phyloP scores from a whole-genome alignment of 441 rosid species.

The Hura crepitans region DNA sequence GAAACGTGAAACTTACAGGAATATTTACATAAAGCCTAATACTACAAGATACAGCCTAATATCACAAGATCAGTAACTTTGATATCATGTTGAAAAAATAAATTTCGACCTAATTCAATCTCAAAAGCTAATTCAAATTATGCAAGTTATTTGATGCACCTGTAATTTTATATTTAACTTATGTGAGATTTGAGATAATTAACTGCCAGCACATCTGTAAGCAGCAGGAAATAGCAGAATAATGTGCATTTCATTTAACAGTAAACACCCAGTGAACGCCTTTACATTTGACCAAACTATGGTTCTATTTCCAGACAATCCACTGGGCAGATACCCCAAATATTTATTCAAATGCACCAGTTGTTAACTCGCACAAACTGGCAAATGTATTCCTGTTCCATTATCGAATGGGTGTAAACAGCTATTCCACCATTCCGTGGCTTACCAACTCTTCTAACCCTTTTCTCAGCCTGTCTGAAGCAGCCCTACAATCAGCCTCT shows the following conservation, averaged over 20 bases:
- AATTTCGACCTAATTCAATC: too few relatives aligned
- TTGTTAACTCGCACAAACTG: conserved; percentile 16
- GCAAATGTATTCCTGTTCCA: conserved; percentile 13
- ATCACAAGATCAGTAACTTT: too few relatives aligned
- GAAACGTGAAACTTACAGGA: too few relatives aligned
- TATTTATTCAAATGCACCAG: conserved; percentile 28
- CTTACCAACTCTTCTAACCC: conserved; percentile 75
- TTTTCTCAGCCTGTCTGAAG: conserved; percentile 61
- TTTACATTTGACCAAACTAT: conserved; percentile 3
- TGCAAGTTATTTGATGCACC: too few relatives aligned
- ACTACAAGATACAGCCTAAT: too few relatives aligned
- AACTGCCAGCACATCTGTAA: too few relatives aligned
- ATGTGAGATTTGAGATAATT: too few relatives aligned
- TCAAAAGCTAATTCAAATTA: too few relatives aligned
- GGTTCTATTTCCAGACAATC: conserved; percentile 17
- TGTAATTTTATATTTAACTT: too few relatives aligned
- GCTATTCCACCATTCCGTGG: conserved; percentile 49
- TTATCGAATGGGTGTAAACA: neutral
- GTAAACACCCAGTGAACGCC: neutral
- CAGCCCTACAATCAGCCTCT: conserved; percentile 64
- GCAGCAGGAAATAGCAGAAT: neutral
- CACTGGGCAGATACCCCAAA: conserved; percentile 1
- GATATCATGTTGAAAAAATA: too few relatives aligned
- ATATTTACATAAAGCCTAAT: too few relatives aligned
- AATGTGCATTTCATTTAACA: neutral